A percentile compares a stretch with the other conserved stretches of the same genome.
These are phyloP conservation scores for Astrothelium subdiscretum DNA, from an alignment of 495 filamentous ascomycete species.

Conservation along the genomic window DNA sequence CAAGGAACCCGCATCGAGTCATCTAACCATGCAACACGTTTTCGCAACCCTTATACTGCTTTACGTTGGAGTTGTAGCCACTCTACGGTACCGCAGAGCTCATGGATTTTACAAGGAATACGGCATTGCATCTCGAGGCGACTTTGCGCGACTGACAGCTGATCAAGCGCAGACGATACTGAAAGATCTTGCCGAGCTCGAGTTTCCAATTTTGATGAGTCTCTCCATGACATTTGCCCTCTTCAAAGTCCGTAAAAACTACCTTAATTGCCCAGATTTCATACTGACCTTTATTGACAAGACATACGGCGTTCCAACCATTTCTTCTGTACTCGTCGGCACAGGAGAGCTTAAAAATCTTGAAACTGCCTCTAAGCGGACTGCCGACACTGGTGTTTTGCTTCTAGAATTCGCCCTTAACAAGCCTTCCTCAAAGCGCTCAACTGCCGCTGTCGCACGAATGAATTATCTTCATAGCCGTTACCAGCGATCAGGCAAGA, in stretches of 20 bases:
- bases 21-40: no score
- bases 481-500: slow-evolving; percentile 14
- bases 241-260: not conserved
- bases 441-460: slow-evolving; percentile 6
- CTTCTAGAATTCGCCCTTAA: slow-evolving; percentile 1
- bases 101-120: no score
- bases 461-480: slow-evolving; percentile 10
- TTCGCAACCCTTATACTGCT: no score
- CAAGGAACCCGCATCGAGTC: no score
- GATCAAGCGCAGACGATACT: not conserved
- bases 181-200: not conserved
- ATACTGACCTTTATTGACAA: not conserved
- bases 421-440: not conserved
- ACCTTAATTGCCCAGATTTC: not conserved
- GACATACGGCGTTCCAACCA: not conserved
- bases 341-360: slow-evolving; percentile 4
- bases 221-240: not conserved
- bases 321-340: not conserved
- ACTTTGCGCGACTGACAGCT: not conserved
- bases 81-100: no score
- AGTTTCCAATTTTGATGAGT: not conserved
- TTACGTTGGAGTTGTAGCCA: no score
- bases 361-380: slow-evolving; percentile 6
- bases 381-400: slow-evolving; percentile 9
- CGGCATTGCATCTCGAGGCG: not conserved